phyloP scores from a whole-genome alignment of 176 grass and related monocot genomes.

The Poa annua region DNA sequence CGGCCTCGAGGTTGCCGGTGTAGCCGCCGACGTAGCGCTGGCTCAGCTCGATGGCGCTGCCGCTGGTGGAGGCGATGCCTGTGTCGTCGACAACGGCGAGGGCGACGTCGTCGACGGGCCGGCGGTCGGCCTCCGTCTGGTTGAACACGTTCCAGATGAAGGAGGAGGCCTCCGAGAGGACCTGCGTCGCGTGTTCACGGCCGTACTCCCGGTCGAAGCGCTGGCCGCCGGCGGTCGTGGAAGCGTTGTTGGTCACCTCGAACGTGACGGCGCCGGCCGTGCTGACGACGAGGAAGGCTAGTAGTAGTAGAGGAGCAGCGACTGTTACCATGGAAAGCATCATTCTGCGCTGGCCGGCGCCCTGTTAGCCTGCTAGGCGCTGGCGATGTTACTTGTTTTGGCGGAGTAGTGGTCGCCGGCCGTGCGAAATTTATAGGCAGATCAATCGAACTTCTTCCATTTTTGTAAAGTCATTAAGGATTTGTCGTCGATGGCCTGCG shows the following conservation, averaged over 20 bases:
- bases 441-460: not conserved
- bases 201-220: slow-evolving; percentile 26
- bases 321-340: not conserved
- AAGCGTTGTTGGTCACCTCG: slow-evolving; percentile 49
- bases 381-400: not conserved
- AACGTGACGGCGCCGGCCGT: slow-evolving; percentile 2
- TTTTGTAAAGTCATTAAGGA: not conserved
- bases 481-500: slow-evolving; percentile 5
- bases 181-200: not conserved
- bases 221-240: slow-evolving; percentile 46
- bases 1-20: not conserved
- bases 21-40: not conserved
- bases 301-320: not conserved
- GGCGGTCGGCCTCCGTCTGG: not conserved
- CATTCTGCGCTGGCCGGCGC: not conserved
- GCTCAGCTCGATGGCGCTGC: not conserved
- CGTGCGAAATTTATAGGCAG: slow-evolving; percentile 10
- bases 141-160: slow-evolving; percentile 17
- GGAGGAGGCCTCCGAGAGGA: not conserved
- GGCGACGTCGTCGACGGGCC: not conserved
- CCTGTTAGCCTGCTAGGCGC: not conserved
- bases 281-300: not conserved
- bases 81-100: not conserved
- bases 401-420: not conserved
- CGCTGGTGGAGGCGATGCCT: not conserved